phyloP scores from a whole-genome alignment of 2,329 filamentous ascomycete species.

The Fusarium metavorans region DNA sequence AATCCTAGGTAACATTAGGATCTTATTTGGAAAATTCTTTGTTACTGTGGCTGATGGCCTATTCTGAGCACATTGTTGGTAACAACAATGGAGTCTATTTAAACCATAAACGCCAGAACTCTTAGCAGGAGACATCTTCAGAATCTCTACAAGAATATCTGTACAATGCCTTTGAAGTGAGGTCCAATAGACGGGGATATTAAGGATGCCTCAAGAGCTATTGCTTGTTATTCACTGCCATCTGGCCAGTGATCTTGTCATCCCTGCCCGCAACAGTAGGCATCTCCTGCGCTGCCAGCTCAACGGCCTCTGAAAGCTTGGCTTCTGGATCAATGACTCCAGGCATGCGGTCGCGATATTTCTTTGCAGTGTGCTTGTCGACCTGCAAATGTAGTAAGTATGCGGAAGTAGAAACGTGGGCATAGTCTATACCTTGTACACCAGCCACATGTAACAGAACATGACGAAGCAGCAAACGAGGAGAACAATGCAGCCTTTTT shows the following conservation, averaged over 20 bases:
- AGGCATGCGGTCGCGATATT: background rate
- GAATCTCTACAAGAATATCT: background rate
- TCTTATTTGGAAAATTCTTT: background rate
- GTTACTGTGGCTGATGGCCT: background rate
- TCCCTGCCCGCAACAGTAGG: background rate
- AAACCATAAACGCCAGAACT: background rate
- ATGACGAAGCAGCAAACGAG: conserved; percentile 28
- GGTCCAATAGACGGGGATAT: too few relatives aligned
- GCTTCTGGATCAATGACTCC: background rate
- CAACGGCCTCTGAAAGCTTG: background rate
- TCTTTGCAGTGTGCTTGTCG: conserved; percentile 9
- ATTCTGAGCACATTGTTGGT: background rate
- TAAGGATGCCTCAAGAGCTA: background rate
- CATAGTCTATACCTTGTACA: conserved; percentile 14
- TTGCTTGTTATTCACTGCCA: background rate
- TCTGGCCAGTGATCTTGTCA: background rate
- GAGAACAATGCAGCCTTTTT: conserved; percentile 45
- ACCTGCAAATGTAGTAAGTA: background rate
- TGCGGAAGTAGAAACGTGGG: accelerated
- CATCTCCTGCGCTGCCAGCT: background rate
- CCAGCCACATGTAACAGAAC: conserved; percentile 35
- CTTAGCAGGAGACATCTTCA: background rate
- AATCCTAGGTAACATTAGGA: background rate
- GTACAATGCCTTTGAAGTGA: too few relatives aligned
- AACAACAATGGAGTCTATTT: background rate